These are phyloP conservation scores for Coniochaeta ligniaria DNA, from an alignment of 2,329 filamentous ascomycete species.

Conservation along the genomic window DNA sequence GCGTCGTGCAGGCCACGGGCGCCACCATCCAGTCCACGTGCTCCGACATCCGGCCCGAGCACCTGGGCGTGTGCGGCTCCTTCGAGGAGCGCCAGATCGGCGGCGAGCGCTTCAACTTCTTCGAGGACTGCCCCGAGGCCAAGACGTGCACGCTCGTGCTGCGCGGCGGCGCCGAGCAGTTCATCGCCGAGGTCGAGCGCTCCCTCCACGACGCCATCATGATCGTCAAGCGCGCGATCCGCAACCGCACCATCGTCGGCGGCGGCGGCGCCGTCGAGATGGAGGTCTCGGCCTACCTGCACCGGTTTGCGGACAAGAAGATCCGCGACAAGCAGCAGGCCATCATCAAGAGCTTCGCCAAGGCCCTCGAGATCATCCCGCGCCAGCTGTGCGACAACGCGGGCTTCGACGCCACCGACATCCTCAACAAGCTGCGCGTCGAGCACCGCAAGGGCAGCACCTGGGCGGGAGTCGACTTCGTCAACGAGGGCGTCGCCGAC, in stretches of 20 bases:
- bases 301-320: slow-evolving; percentile 87
- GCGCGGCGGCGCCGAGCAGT: slow-evolving; percentile 94
- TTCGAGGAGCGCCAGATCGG: slow-evolving; percentile 98
- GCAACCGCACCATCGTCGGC: slow-evolving; percentile 89
- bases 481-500: slow-evolving; percentile 83
- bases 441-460: slow-evolving; percentile 89
- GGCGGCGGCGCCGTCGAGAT: slow-evolving; percentile 94
- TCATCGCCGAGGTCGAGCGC: slow-evolving; percentile 97
- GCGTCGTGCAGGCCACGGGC: slow-evolving; percentile 89
- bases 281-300: slow-evolving; percentile 91
- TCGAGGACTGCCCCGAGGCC: slow-evolving; percentile 88
- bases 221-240: slow-evolving; percentile 98
- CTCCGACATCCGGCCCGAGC: slow-evolving; percentile 83
- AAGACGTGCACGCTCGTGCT: slow-evolving; percentile 96
- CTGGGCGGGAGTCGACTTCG: slow-evolving; percentile 96
- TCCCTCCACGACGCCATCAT: slow-evolving; percentile 98
- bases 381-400: slow-evolving; percentile 98
- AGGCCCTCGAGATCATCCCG: slow-evolving; percentile 93
- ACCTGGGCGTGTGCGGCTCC: slow-evolving; percentile 80
- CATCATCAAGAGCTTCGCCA: slow-evolving; percentile 96
- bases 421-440: slow-evolving; percentile 90
- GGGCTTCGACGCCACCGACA: slow-evolving; percentile 96
- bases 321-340: slow-evolving; percentile 92
- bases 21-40: slow-evolving; percentile 92
- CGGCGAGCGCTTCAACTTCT: slow-evolving; percentile 97